Conservation (phyloP, 176 grass and related monocot species). For the Eleusine indica region DNA sequence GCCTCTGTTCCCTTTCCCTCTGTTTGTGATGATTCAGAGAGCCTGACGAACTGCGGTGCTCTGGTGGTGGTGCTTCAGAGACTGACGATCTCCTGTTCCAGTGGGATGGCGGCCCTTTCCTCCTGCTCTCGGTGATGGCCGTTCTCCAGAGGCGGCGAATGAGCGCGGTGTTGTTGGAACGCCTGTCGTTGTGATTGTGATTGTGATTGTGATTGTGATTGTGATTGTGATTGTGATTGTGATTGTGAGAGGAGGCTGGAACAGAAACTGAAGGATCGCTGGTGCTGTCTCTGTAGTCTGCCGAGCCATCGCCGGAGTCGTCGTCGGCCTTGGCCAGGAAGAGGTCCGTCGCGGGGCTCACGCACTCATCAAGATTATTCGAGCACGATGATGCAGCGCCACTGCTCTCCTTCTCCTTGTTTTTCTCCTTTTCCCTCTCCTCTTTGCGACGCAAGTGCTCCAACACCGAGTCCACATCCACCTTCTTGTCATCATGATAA, state of each 20-base stretch:
- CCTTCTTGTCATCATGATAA: not conserved
- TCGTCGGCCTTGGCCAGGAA: slow-evolving; percentile 44
- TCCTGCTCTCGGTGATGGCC: slow-evolving; percentile 42
- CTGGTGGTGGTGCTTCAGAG: not conserved
- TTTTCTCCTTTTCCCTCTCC: not conserved
- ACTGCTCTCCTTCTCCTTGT: not conserved
- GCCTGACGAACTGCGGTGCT: slow-evolving; percentile 23
- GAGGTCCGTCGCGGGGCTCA: slow-evolving; percentile 54
- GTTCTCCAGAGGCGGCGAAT: slow-evolving; percentile 60
- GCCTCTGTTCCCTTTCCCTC: not conserved
- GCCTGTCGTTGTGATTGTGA: no score
- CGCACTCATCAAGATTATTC: not conserved
- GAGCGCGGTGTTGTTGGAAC: slow-evolving; percentile 35
- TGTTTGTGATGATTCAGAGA: not conserved
- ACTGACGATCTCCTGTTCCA: slow-evolving; percentile 12
- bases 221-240: no score
- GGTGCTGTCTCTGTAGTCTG: no score
- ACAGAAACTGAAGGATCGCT: slow-evolving; percentile 30
- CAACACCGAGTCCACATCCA: slow-evolving; percentile 36
- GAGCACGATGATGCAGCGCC: no score
- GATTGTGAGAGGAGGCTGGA: not conserved
- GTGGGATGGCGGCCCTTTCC: slow-evolving; percentile 15
- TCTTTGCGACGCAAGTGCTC: slow-evolving; percentile 20
- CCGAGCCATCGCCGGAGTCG: not conserved
- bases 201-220: no score